Evolutionary conservation across 2,329 filamentous ascomycete species (phyloP), one percentile per base, ranked within the genome.

Genomic region (Thelonectria discophora): DNA sequence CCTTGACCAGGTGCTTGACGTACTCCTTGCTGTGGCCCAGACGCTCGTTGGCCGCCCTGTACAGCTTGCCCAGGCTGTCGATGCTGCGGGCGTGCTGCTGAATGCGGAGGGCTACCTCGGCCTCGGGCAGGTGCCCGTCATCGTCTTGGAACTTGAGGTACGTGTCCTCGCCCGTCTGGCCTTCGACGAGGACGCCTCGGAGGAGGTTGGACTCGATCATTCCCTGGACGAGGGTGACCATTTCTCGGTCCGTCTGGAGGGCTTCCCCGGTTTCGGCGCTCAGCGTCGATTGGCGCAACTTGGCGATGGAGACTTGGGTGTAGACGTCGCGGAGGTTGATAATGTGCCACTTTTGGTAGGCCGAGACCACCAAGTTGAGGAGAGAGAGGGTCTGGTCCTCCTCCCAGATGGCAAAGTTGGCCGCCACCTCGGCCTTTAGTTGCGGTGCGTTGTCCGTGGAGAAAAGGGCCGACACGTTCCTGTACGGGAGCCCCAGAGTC

Each of bases 301-400:
- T 82, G 17, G 81, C 69, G 32, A 89, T 79, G 15, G 84, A 82
- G 34, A 89, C 79, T 64, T 85, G 85, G 55, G 78, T 80, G 73
- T 94, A 97, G 3, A 92, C 88, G 54, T 86, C 84, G 46, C 89
- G 88, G 24, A 98, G 82, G 61, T 88, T 88, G 34, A 90, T 81
- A 59, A 98, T 86, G 62, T 91, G 88, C 80, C 90, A 93, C 69
- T 88, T 88, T 68, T 91, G 88, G 73, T 94, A 92, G 10, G 90
- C 88, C 18, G 84, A 80, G 40, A 90, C 75, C 11, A 94, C 88
- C 73, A 92, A 87, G 5, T 81, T 78, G 12, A 97, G 82, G 13
- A 98, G 84, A 3, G 88, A 86, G 4, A 79, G 76, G 71, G 96
- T 98, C 48, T 86, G 86, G 69, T 98, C 93, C 67, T 86, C 82